Evolutionary conservation across 1,139 yeast genomes (phyloP).

Genomic region (Barnettozyma hawaiiensis): DNA sequence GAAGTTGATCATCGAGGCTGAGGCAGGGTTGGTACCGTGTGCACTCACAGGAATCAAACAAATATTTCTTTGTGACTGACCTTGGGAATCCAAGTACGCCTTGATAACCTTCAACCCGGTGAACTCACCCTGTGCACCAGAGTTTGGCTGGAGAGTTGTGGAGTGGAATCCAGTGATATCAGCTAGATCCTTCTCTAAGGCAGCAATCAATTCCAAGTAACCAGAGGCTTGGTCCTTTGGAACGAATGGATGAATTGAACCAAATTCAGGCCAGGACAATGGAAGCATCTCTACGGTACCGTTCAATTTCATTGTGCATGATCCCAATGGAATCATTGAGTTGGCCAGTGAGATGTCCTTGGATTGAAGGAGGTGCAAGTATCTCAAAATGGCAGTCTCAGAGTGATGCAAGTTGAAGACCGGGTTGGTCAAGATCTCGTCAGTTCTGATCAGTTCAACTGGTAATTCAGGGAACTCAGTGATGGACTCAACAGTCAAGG

Average conservation of each 20-base stretch:
- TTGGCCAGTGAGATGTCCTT: constrained; percentile 91
- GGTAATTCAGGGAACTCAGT: constrained; percentile 49
- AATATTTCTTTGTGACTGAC: constrained; percentile 68
- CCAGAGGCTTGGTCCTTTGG: constrained; percentile 86
- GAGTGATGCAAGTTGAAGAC: constrained; percentile 88
- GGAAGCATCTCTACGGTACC: constrained; percentile 95
- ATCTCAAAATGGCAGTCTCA: constrained; percentile 91
- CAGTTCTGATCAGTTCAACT: constrained; percentile 50
- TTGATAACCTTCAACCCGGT: constrained; percentile 87
- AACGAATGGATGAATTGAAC: constrained; percentile 84
- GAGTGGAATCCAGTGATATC: constrained; percentile 95
- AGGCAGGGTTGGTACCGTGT: constrained; percentile 97
- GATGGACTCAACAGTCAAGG: constrained; percentile 20
- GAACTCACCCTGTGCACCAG: constrained; percentile 98
- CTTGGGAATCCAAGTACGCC: constrained; percentile 66
- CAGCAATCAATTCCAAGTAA: constrained; percentile 65
- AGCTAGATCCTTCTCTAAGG: constrained; percentile 78
- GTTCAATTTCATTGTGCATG: constrained; percentile 96
- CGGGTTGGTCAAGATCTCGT: constrained; percentile 58
- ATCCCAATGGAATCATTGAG: constrained; percentile 95
- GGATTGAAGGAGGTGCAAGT: constrained; percentile 76
- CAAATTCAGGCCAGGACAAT: constrained; percentile 90
- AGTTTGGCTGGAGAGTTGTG: constrained; percentile 90
- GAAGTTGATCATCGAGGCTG: constrained; percentile 95
- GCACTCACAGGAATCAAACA: constrained; percentile 96